A percentile compares a stretch with the other conserved stretches of the same genome.
These are phyloP conservation scores for Picea mariana DNA, from an alignment of 83 land plant genomes.

Conservation along the genomic window DNA sequence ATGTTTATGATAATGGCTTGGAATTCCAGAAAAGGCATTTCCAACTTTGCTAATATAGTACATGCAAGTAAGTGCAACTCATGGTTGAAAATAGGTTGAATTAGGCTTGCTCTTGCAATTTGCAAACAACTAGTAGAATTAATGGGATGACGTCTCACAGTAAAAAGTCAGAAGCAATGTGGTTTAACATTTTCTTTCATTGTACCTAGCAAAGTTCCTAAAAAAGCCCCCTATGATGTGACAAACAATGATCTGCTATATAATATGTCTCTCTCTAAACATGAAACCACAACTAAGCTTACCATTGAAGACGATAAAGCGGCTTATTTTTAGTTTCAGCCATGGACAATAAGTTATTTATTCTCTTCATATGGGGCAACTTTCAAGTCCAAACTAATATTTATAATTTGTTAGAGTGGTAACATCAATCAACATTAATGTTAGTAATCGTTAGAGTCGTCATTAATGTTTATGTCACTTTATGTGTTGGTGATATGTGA, in stretches of 20 bases:
- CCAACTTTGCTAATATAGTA: too few relatives aligned
- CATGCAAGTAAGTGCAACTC: too few relatives aligned
- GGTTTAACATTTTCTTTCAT: constrained; percentile 85
- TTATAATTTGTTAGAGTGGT: not conserved
- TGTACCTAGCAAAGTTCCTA: constrained; percentile 55
- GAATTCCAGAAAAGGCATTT: too few relatives aligned
- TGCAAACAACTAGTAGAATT: constrained; percentile 51
- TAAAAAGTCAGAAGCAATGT: constrained; percentile 58
- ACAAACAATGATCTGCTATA: constrained; percentile 40
- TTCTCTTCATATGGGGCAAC: constrained; percentile 35
- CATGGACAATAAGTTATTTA: constrained; percentile 36
- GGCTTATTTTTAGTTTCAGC: constrained; percentile 44
- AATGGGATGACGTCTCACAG: constrained; percentile 81
- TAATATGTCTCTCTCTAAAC: constrained; percentile 25
- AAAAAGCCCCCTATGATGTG: constrained; percentile 38
- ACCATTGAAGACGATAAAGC: constrained; percentile 19
- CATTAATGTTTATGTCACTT: too few relatives aligned
- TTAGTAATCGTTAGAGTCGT: too few relatives aligned
- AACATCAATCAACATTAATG: too few relatives aligned
- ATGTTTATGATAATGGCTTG: constrained; percentile 19
- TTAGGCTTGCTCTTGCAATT: too few relatives aligned
- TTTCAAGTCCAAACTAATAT: constrained; percentile 19
- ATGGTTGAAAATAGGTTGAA: too few relatives aligned
- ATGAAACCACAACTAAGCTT: constrained; percentile 1
- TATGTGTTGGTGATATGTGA: too few relatives aligned